These are phyloP conservation scores for Ascochyta koolunga DNA, from an alignment of 2,329 filamentous ascomycete species.

Conservation along the genomic window DNA sequence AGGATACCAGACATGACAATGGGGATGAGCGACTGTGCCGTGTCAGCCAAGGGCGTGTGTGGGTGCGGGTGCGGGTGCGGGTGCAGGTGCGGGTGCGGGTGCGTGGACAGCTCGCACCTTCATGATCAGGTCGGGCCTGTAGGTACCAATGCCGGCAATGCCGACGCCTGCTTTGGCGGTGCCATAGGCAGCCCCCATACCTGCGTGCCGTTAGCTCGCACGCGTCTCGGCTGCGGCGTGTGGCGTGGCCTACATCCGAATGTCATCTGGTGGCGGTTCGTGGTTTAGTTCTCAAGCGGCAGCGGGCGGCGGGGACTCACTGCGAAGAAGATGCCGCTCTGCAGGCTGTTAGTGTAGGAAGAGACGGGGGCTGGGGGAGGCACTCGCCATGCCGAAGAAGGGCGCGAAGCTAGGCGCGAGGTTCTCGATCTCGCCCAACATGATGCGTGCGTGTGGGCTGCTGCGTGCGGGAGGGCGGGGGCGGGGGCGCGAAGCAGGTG, in stretches of 20 bases:
- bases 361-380: slow-evolving; percentile 14
- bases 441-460: slow-evolving; percentile 14
- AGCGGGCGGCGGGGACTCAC: slow-evolving; percentile 42
- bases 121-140: slow-evolving; percentile 87
- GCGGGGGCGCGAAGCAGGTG: slow-evolving; percentile 3
- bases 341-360: slow-evolving; percentile 46
- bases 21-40: slow-evolving; percentile 74
- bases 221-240: neutral
- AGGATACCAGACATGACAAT: slow-evolving; percentile 99
- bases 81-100: neutral
- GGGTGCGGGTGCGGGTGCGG: neutral
- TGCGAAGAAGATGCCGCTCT: slow-evolving; percentile 79
- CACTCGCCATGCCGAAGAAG: slow-evolving; percentile 84
- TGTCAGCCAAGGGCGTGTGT: slow-evolving; percentile 24
- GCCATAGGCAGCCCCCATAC: slow-evolving; percentile 79
- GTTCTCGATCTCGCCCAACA: slow-evolving; percentile 29
- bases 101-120: slow-evolving; percentile 65
- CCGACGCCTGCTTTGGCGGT: slow-evolving; percentile 89
- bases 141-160: slow-evolving; percentile 84
- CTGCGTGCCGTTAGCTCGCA: slow-evolving; percentile 49
- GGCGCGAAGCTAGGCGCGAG: slow-evolving; percentile 79
- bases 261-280: slow-evolving; percentile 64
- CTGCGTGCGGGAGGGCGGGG: neutral
- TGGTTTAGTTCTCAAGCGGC: slow-evolving; percentile 25
- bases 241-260: slow-evolving; percentile 71